Evolutionary conservation across 495 filamentous ascomycete species (phyloP).

Genomic region (Cudoniella acicularis): DNA sequence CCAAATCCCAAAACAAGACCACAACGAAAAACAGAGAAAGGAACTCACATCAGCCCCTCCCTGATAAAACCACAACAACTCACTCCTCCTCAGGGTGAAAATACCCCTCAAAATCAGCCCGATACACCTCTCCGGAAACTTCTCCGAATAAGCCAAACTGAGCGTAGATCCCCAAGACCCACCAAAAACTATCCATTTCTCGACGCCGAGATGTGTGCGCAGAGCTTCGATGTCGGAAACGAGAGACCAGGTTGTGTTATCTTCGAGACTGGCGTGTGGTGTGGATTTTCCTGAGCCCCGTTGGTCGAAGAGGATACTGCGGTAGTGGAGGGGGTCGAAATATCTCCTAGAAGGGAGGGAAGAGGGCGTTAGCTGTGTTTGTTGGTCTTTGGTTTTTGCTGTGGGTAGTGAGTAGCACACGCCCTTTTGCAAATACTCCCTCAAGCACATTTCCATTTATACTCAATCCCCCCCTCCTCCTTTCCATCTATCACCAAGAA

Average conservation of each 20-base stretch:
- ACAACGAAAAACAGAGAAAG: too few relatives aligned
- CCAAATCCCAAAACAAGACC: too few relatives aligned
- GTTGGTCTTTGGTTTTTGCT: too few relatives aligned
- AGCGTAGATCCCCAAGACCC: constrained; percentile 47
- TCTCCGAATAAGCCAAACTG: constrained; percentile 38
- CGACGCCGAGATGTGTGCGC: constrained; percentile 35
- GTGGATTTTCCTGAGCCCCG: constrained; percentile 42
- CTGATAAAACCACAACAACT: constrained; percentile 30
- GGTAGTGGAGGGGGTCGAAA: constrained; percentile 42
- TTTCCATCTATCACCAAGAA: too few relatives aligned
- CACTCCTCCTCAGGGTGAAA: constrained; percentile 32
- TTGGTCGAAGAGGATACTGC: constrained; percentile 44
- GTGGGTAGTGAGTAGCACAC: too few relatives aligned
- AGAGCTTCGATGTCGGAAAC: constrained; percentile 42
- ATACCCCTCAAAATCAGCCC: constrained; percentile 38
- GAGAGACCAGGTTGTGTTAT: constrained; percentile 42
- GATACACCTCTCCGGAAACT: constrained; percentile 33
- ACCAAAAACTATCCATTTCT: constrained; percentile 47
- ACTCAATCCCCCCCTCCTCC: too few relatives aligned
- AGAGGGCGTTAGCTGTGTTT: not conserved
- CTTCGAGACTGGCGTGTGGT: constrained; percentile 34
- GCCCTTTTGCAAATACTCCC: too few relatives aligned
- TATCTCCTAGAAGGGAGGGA: constrained; percentile 23
- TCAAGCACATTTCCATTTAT: too few relatives aligned
- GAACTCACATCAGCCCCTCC: constrained; percentile 19